A percentile compares a stretch with the other conserved stretches of the same genome.
These are phyloP conservation scores for Xenosphaeropsis pyriputrescens DNA, from an alignment of 2,329 filamentous ascomycete genomes.

Conservation along the genomic window DNA sequence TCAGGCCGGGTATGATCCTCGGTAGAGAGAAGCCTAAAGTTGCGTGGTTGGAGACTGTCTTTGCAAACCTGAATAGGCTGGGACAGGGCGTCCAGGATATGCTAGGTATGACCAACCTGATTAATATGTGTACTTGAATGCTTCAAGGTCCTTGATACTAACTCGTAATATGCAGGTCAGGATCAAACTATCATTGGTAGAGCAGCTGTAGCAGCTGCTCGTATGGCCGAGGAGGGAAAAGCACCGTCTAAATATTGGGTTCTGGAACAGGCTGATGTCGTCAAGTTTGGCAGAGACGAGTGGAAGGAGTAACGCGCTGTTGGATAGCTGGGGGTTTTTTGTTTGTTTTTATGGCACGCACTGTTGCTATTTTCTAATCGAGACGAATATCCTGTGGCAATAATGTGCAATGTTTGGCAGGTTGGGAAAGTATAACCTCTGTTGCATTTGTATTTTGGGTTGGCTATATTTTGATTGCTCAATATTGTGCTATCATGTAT, in stretches of 20 bases:
- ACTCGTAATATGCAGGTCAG: constrained; percentile 32
- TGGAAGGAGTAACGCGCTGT: too few relatives aligned
- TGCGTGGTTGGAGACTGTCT: constrained; percentile 8
- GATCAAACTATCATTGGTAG: constrained; percentile 40
- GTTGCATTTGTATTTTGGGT: too few relatives aligned
- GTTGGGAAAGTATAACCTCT: too few relatives aligned
- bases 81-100: constrained; percentile 34
- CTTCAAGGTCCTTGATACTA: constrained; percentile 35
- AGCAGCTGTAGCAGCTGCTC: constrained; percentile 29
- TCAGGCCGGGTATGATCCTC: constrained; percentile 57
- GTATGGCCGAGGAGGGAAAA: constrained; percentile 21
- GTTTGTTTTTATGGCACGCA: too few relatives aligned
- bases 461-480: too few relatives aligned
- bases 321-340: too few relatives aligned
- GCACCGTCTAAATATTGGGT: constrained; percentile 26
- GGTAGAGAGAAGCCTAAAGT: constrained; percentile 49
- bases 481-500: too few relatives aligned
- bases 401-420: too few relatives aligned
- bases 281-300: constrained; percentile 9
- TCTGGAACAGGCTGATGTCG: constrained; percentile 28
- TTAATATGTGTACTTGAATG: constrained; percentile 37
- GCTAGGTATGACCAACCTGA: constrained; percentile 26
- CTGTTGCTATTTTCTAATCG: too few relatives aligned
- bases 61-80: neutral
- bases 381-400: too few relatives aligned